Conservation (phyloP, 2,329 filamentous ascomycete genomes). For the Beauveria pseudobassiana region DNA sequence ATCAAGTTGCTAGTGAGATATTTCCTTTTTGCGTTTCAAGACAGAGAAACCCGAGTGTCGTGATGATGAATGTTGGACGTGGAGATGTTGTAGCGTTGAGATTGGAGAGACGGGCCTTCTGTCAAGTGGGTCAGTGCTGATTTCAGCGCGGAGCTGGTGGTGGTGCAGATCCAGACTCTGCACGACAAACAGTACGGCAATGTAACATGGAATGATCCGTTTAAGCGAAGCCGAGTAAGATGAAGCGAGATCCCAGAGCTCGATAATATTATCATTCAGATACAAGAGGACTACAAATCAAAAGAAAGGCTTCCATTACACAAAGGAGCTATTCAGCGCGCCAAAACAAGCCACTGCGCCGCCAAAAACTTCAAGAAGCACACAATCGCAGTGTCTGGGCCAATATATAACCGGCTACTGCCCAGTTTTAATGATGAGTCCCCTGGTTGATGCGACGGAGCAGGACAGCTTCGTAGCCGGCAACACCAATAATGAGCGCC, state of each 20-base stretch:
- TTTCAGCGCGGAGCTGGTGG: background rate
- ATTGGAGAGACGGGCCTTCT: background rate
- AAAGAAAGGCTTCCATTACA: background rate
- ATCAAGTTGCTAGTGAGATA: background rate
- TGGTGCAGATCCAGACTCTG: background rate
- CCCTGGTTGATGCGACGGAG: constrained; percentile 25
- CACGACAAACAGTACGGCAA: background rate
- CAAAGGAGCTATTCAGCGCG: background rate
- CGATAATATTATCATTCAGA: background rate
- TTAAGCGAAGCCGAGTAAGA: background rate
- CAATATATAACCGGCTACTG: background rate
- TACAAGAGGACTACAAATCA: background rate
- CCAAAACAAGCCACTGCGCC: background rate
- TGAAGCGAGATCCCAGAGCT: background rate
- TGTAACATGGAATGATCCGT: background rate
- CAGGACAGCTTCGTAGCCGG: constrained; percentile 36
- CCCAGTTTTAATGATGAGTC: background rate
- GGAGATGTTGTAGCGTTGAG: constrained; percentile 10
- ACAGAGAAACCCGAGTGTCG: background rate
- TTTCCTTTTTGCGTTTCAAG: constrained; percentile 9
- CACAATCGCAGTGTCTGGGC: background rate
- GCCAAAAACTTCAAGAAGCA: background rate
- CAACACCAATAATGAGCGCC: constrained; percentile 38
- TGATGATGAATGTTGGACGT: background rate
- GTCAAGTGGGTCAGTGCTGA: constrained; percentile 2